Conservation (phyloP, 2,329 filamentous ascomycete genomes). For the Cladosporium sp. region DNA sequence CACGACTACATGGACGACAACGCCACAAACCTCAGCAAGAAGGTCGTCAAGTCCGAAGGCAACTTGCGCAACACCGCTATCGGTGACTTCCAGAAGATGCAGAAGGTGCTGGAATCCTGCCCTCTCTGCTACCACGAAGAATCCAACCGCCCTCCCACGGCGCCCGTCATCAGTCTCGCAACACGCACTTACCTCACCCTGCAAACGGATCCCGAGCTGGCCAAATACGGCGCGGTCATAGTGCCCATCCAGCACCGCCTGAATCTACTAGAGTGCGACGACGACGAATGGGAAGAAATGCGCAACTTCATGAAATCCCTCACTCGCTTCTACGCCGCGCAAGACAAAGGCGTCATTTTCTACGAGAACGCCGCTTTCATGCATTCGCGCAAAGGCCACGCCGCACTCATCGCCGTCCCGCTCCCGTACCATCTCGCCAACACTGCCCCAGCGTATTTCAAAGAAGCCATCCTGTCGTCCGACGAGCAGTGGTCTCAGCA, state of each 20-base stretch:
- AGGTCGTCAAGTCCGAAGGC: slow-evolving; percentile 81
- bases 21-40: slow-evolving; percentile 79
- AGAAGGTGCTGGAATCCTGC: slow-evolving; percentile 78
- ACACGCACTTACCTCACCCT: slow-evolving; percentile 86
- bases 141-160: slow-evolving; percentile 56
- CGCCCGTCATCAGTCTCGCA: slow-evolving; percentile 79
- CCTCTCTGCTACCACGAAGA: slow-evolving; percentile 93
- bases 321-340: slow-evolving; percentile 89
- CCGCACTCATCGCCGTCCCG: slow-evolving; percentile 79
- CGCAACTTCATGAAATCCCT: slow-evolving; percentile 98
- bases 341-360: slow-evolving; percentile 88
- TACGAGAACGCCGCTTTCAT: slow-evolving; percentile 94
- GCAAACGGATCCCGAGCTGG: slow-evolving; percentile 83
- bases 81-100: slow-evolving; percentile 83
- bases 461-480: slow-evolving; percentile 80
- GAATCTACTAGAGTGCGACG: slow-evolving; percentile 95
- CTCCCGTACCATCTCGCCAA: slow-evolving; percentile 89
- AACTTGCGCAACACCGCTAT: slow-evolving; percentile 87
- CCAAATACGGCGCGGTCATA: slow-evolving; percentile 78
- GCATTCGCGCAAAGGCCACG: slow-evolving; percentile 68
- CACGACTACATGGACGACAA: slow-evolving; percentile 98
- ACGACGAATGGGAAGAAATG: slow-evolving; percentile 99
- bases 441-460: slow-evolving; percentile 90
- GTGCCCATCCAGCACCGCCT: slow-evolving; percentile 81
- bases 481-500: slow-evolving; percentile 97